Base-by-base conservation (phyloP, 768 basidiomycete species). In the Imleria badia region DNA sequence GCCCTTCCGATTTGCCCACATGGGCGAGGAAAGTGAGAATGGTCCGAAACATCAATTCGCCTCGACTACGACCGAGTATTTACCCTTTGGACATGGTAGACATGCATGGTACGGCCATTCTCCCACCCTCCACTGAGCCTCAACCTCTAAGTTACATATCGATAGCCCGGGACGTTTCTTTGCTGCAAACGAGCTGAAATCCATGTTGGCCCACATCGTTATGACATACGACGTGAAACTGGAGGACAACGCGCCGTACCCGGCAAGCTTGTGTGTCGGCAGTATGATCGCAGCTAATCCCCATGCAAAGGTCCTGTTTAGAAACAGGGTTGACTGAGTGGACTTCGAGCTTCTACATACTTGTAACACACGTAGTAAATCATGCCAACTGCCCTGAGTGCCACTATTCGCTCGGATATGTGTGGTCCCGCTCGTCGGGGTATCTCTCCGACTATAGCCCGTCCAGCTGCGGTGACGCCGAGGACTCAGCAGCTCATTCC, bases 41-140 rank as follows among this genome's bases (percentile, higher is more conserved):
- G 51, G n/a, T n/a, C n/a, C 53, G 6, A 49, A 39, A 19, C 11
- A 30, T 23, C 48, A 49, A 53, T 65, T 74, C 44, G 66, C 69
- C 29, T 66, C 73, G 5, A 71, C 73, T 1, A 58, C 64, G 34
- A 69, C 34, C 44, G 62, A 57, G 7, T 76, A 66, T 52, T 42
- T 78, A 19, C 41, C 68, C 1, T 80, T 78, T 61, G 77, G 78
- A 19, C 59, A 59, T 11, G 64, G 66, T 22, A 61, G 31, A 45
- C 56, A 54, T n/a, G 48, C 52, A 9, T 59, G 59, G 57, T 60
- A 40, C 13, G 51, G 4, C 8, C 13, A 1, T n/a, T 31, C 20
- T 3, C n/a, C 12, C n/a, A 6, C 26, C 7, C 10, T 14, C n/a
- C 11, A 31, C 17, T 11, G 8, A 0, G 4, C 19, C 4, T 11